phyloP scores from a whole-genome alignment of 352 stramenopile genomes.

The Pythium aphanidermatum region DNA sequence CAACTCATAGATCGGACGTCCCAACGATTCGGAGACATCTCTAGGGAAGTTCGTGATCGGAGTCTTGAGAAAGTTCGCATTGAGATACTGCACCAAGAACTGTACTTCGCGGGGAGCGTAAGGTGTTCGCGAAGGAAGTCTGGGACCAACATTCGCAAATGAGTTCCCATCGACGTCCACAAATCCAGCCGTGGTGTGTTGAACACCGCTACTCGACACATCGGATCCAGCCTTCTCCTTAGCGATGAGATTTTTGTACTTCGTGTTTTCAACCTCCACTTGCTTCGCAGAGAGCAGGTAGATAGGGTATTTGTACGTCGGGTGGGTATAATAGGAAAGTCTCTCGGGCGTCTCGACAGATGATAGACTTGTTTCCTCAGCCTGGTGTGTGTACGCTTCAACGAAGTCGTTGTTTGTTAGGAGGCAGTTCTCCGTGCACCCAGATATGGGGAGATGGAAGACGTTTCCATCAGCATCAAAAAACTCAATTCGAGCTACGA shows the following conservation, averaged over 20 bases:
- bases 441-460: conserved; percentile 81
- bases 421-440: conserved; percentile 89
- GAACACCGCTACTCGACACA: not conserved
- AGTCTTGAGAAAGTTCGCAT: conserved; percentile 68
- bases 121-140: not conserved
- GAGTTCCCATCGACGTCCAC: conserved; percentile 38
- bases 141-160: conserved; percentile 2
- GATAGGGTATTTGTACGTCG: conserved; percentile 43
- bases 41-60: conserved; percentile 66
- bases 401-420: conserved; percentile 90
- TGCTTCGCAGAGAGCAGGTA: conserved; percentile 51
- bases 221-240: conserved; percentile 5
- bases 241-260: conserved; percentile 14
- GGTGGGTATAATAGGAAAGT: conserved; percentile 31
- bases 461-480: conserved; percentile 87
- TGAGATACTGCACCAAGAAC: conserved; percentile 83
- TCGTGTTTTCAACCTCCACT: conserved; percentile 30
- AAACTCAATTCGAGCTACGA: conserved; percentile 90
- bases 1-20: conserved; percentile 82
- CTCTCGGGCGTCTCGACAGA: not conserved
- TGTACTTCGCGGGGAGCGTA: conserved; percentile 44
- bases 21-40: conserved; percentile 68
- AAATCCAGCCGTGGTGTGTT: conserved; percentile 24
- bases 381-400: conserved; percentile 31
- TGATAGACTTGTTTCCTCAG: no score